Percentiles rank a stretch among this genome's conserved stretches.
Evolutionary conservation across 2,329 filamentous ascomycete genomes (phyloP).

Genomic region (Fusarium verticillioides): DNA sequence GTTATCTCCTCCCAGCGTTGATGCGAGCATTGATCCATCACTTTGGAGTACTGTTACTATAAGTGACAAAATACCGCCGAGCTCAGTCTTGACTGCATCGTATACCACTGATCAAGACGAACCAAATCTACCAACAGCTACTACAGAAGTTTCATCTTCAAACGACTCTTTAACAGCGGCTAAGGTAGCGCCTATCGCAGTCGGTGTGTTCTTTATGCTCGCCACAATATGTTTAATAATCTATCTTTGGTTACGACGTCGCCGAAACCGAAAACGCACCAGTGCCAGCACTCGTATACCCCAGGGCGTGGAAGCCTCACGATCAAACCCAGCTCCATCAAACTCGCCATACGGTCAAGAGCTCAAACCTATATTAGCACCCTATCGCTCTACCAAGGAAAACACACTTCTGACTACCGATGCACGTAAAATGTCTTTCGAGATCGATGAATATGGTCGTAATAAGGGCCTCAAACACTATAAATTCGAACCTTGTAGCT

Average conservation of each 20-base stretch:
- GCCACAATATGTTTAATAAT: not conserved
- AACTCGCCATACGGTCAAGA: not conserved
- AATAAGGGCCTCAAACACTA: not conserved
- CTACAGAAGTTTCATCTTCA: not conserved
- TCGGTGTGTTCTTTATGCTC: not conserved
- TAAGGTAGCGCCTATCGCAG: not conserved
- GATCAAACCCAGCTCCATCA: not conserved
- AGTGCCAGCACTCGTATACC: not conserved
- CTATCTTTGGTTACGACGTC: no score
- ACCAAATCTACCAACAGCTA: not conserved
- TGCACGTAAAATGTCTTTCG: not conserved
- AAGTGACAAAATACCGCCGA: not conserved
- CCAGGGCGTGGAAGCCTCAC: not conserved
- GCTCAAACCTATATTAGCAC: not conserved
- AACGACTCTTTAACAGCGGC: not conserved
- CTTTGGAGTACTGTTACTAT: not conserved
- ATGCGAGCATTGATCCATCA: not conserved
- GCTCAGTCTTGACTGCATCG: not conserved
- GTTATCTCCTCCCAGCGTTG: not conserved
- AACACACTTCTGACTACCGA: not conserved
- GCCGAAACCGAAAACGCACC: not conserved
- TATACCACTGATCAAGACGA: not conserved
- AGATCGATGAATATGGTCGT: not conserved
- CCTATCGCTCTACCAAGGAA: not conserved
- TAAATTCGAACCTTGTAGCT: not conserved